Conservation (phyloP, 441 rosid species). For the Corymbia citriodora region DNA sequence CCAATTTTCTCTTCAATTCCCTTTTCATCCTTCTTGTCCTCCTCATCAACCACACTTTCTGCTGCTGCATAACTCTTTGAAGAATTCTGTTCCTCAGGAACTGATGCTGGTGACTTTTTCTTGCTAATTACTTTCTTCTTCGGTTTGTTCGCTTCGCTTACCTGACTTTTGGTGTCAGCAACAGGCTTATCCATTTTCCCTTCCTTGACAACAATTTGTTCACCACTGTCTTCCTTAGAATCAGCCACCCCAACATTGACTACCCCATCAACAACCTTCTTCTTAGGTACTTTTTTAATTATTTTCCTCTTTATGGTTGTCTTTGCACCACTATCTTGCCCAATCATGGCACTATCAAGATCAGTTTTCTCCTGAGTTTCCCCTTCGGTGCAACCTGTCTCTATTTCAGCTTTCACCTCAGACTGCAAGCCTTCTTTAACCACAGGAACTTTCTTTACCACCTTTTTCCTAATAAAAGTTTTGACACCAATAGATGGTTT, state of each 20-base stretch:
- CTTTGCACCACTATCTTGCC: slow-evolving; percentile 45
- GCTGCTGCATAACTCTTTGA: slow-evolving; percentile 23
- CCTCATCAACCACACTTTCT: slow-evolving; percentile 29
- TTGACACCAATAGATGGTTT: slow-evolving; percentile 39
- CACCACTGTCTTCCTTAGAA: slow-evolving; percentile 30
- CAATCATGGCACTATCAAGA: slow-evolving; percentile 22
- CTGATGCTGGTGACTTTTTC: slow-evolving; percentile 21
- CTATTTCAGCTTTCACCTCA: slow-evolving; percentile 39
- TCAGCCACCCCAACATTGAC: slow-evolving; percentile 26
- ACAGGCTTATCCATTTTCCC: slow-evolving; percentile 23
- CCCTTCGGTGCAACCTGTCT: slow-evolving; percentile 26
- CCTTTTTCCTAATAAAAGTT: slow-evolving; percentile 51
- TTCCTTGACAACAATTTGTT: slow-evolving; percentile 13
- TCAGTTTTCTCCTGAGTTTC: slow-evolving; percentile 44
- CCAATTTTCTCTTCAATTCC: slow-evolving; percentile 22
- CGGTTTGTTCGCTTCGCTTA: slow-evolving; percentile 3
- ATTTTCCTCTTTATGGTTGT: slow-evolving; percentile 66
- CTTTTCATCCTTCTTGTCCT: slow-evolving; percentile 41
- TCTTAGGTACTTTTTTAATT: slow-evolving; percentile 76
- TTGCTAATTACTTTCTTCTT: slow-evolving; percentile 21
- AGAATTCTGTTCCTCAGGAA: slow-evolving; percentile 35
- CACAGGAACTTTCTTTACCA: slow-evolving; percentile 40
- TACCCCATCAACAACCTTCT: slow-evolving; percentile 45
- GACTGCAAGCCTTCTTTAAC: slow-evolving; percentile 27
- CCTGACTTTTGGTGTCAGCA: slow-evolving; percentile 18